Conservation (phyloP, 306 rosid genomes). For the Geum urbanum region DNA sequence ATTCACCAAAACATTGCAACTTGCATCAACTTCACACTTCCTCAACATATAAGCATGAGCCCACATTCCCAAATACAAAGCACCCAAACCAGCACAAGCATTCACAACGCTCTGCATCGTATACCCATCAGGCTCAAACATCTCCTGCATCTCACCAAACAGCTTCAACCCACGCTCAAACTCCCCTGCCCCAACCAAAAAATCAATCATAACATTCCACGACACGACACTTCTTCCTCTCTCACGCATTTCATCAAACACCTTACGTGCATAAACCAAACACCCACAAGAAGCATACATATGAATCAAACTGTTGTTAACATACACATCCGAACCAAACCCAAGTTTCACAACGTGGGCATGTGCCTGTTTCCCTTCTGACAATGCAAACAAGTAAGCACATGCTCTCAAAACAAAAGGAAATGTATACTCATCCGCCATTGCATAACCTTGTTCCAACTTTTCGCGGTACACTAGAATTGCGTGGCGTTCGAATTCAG, state of each 20-base stretch:
- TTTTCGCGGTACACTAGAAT: conserved; percentile 42
- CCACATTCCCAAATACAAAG: conserved; percentile 74
- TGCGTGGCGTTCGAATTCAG: conserved; percentile 34
- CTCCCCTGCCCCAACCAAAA: conserved; percentile 43
- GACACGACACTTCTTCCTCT: conserved; percentile 50
- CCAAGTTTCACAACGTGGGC: conserved; percentile 58
- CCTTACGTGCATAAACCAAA: conserved; percentile 48
- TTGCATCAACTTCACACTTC: conserved; percentile 26
- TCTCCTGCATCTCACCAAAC: conserved; percentile 53
- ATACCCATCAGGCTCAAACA: conserved; percentile 61
- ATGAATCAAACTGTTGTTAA: conserved; percentile 76
- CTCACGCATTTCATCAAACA: conserved; percentile 48
- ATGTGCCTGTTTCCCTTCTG: conserved; percentile 71
- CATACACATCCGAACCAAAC: conserved; percentile 47
- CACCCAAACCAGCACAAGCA: conserved; percentile 74
- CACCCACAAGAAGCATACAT: conserved; percentile 62
- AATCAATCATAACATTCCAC: conserved; percentile 78
- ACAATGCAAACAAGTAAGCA: conserved; percentile 51
- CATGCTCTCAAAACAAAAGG: conserved; percentile 75
- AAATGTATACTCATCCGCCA: conserved; percentile 59
- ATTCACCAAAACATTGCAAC: conserved; percentile 43
- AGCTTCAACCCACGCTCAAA: conserved; percentile 46
- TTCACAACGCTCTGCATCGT: conserved; percentile 70
- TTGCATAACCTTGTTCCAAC: conserved; percentile 38
- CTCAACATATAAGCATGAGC: conserved; percentile 63